phyloP scores from a whole-genome alignment of 176 grass and related monocot genomes.

The Dendrocalamus sinicus region DNA sequence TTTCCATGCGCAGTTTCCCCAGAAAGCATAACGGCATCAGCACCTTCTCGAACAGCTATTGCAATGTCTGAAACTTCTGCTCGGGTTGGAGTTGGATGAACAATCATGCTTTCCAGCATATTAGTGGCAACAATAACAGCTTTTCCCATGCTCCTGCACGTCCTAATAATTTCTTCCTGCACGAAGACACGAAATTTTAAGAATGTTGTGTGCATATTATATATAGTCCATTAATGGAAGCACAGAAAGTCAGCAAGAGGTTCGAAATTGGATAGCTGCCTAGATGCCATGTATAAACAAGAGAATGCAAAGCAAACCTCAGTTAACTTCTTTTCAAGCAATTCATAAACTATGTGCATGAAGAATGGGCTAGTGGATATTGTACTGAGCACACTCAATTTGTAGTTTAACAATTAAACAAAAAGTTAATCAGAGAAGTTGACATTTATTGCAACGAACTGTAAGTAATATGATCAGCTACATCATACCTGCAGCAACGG shows the following conservation, averaged over 20 bases:
- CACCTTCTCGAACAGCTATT: slow-evolving; percentile 97
- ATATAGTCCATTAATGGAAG: not conserved
- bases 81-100: slow-evolving; percentile 96
- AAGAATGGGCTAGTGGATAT: not conserved
- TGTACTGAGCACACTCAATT: slow-evolving; percentile 1
- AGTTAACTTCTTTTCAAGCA: slow-evolving; percentile 5
- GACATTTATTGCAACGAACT: slow-evolving; percentile 13
- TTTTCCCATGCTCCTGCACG: slow-evolving; percentile 98
- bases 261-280: slow-evolving; percentile 28
- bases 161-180: slow-evolving; percentile 98
- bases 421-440: slow-evolving; percentile 16
- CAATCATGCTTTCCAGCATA: slow-evolving; percentile 99
- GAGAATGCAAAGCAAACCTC: not conserved
- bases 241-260: slow-evolving; percentile 9
- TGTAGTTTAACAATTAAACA: not conserved
- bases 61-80: slow-evolving; percentile 99
- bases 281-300: slow-evolving; percentile 2
- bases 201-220: slow-evolving; percentile 6
- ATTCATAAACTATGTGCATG: not conserved
- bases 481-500: slow-evolving; percentile 85
- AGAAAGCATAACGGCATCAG: slow-evolving; percentile 98
- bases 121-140: slow-evolving; percentile 98
- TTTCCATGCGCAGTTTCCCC: slow-evolving; percentile 99
- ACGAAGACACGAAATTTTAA: slow-evolving; percentile 31
- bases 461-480: slow-evolving; percentile 14